phyloP scores from a whole-genome alignment of 192 early-diverging fungal species.

The Coemansia sp. region DNA sequence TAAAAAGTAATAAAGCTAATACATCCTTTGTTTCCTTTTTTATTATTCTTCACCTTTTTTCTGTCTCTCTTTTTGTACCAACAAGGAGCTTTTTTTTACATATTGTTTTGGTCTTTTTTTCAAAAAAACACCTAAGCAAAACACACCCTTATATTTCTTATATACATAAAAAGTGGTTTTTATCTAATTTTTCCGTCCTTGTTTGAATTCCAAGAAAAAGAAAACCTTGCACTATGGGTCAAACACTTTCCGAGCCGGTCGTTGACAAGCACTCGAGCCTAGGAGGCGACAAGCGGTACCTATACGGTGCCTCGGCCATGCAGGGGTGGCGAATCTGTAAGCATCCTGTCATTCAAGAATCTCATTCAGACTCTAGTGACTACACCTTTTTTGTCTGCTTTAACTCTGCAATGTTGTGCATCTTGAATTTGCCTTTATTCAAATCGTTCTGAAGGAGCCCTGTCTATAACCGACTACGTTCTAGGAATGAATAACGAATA shows the following conservation, averaged over 20 bases:
- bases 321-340: conserved; percentile 89
- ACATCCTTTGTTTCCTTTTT: not conserved
- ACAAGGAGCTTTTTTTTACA: no score
- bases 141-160: conserved; percentile 3
- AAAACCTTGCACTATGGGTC: conserved; percentile 68
- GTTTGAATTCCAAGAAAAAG: conserved; percentile 11
- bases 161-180: conserved; percentile 2
- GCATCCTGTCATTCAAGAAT: conserved; percentile 15
- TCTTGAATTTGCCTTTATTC: no score
- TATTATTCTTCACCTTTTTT: not conserved
- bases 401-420: not conserved
- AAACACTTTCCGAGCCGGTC: conserved; percentile 92
- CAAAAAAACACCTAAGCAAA: no score
- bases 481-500: no score
- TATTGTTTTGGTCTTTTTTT: no score
- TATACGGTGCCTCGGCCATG: conserved; percentile 89
- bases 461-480: no score
- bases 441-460: no score
- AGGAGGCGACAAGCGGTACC: conserved; percentile 71
- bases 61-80: not conserved
- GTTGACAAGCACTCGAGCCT: conserved; percentile 79
- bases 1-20: not conserved
- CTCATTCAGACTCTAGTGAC: conserved; percentile 13
- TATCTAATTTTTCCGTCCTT: not conserved
- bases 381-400: conserved; percentile 12